Evolutionary conservation across 1,139 yeast genomes (phyloP).

Genomic region (Hyphopichia wangnamkhiaoensis): DNA sequence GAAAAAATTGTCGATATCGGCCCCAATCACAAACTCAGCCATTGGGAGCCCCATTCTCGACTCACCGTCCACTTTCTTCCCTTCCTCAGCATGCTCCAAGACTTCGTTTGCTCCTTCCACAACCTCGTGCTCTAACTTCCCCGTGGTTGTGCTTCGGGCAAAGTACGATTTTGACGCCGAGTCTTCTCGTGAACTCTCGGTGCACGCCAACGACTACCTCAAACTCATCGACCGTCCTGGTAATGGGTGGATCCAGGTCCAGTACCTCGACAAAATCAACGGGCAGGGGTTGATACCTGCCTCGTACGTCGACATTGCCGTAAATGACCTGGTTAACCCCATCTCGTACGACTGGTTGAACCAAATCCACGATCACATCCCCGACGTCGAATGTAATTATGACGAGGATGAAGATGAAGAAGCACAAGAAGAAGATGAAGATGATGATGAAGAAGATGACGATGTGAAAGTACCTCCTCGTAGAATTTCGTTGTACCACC

Average conservation of each 20-base stretch:
- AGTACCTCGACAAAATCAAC: slow-evolving; percentile 38
- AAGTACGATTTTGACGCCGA: slow-evolving; percentile 35
- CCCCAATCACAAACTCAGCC: slow-evolving; percentile 18
- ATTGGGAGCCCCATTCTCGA: slow-evolving; percentile 1
- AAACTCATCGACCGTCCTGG: slow-evolving; percentile 34
- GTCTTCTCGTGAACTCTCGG: slow-evolving; percentile 25
- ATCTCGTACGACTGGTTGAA: slow-evolving; percentile 33
- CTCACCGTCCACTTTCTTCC: background rate
- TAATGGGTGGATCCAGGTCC: slow-evolving; percentile 45
- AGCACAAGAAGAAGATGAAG: slow-evolving; percentile 4
- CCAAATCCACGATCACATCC: slow-evolving; percentile 8
- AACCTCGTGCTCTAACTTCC: slow-evolving; percentile 2
- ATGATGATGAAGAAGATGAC: background rate
- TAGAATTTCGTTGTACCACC: slow-evolving; percentile 1
- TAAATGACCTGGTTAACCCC: slow-evolving; percentile 36
- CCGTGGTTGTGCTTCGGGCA: slow-evolving; percentile 26
- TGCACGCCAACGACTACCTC: slow-evolving; percentile 30
- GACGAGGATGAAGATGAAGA: background rate
- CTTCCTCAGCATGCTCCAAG: slow-evolving; percentile 1
- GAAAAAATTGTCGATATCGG: slow-evolving; percentile 30
- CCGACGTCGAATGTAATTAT: background rate
- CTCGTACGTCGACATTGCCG: slow-evolving; percentile 46
- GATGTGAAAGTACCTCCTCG: background rate
- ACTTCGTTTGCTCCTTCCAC: background rate
- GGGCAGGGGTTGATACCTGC: slow-evolving; percentile 46